Evolutionary conservation across 768 basidiomycete genomes (phyloP), one percentile per base, ranked within the genome.

Genomic region (Chalciporus pseudorubinellus): DNA sequence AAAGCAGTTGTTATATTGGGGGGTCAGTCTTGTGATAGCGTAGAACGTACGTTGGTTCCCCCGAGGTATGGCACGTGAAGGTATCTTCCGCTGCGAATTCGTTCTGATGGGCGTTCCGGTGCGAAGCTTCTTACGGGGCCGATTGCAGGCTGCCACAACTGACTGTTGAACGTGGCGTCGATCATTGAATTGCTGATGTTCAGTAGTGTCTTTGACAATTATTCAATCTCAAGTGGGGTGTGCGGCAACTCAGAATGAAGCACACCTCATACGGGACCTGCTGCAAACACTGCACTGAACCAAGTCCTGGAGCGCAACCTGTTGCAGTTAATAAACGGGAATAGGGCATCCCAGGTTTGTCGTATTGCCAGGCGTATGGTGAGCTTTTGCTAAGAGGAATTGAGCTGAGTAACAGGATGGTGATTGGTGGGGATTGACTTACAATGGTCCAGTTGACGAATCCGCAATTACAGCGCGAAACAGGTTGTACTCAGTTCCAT

Each of bases 81-180:
- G 59, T 81, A 83, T 22, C 80, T 67, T 6, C 79, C 79, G 6
- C 72, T 65, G 1, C 68, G 62, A 24, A 83, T 76, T 34, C 69
- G 70, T 6, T 60, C 48, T 1, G 81, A 83, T 4, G 79, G 76
- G 36, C 75, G 62, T 45, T 70, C 73, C 0, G 77, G 61, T 18
- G 77, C 61, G 45, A 83, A 69, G 59, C 79, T 83, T 2, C 79
- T 80, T 0, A 65, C 46, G 1, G 78, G 77, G 0, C 82, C 81
- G 5, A 82, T 72, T 1, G 79, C 52, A 0, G 82, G 81, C 55
- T 83, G 71, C 82, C 82, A 83, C 5, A 83, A 65, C 55, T 84
- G 82, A 0, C 51, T 16, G 46, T 84, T 82, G 22, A 84, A 62
- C 1, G 76, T 77, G 0, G 67, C 45, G 0, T 19, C 44, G 9